Percentiles rank a stretch among this genome's conserved stretches.
These are phyloP conservation scores for Ogataea pignaliae DNA, from an alignment of 805 yeast genomes.

Conservation along the genomic window DNA sequence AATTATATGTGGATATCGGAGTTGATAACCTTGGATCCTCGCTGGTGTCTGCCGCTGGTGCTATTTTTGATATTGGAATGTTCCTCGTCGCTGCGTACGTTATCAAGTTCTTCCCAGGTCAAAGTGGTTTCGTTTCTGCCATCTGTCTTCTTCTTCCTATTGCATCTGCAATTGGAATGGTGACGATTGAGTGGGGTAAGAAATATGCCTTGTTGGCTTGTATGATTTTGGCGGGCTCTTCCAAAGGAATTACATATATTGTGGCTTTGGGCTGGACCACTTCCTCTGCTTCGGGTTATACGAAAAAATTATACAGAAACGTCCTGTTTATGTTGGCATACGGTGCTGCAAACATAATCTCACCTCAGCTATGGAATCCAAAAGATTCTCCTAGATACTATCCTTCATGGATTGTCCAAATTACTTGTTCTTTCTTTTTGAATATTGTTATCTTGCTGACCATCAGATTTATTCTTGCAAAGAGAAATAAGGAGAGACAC, in stretches of 20 bases:
- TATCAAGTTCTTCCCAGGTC: conserved; percentile 31
- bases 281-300: conserved; percentile 40
- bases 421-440: conserved; percentile 43
- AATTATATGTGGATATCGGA: conserved; percentile 41
- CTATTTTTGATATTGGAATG: conserved; percentile 42
- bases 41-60: conserved; percentile 48
- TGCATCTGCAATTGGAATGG: conserved; percentile 42
- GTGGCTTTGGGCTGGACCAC: conserved; percentile 23
- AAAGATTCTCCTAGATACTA: conserved; percentile 35
- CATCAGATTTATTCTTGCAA: conserved; percentile 40
- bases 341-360: conserved; percentile 45
- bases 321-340: conserved; percentile 43
- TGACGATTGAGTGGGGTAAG: conserved; percentile 39
- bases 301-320: conserved; percentile 47
- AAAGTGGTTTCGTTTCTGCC: conserved; percentile 30
- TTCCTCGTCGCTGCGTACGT: conserved; percentile 34
- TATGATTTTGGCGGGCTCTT: conserved; percentile 42
- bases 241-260: conserved; percentile 28
- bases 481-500: conserved; percentile 40
- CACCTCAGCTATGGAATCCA: conserved; percentile 52
- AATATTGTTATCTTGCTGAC: conserved; percentile 43
- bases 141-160: conserved; percentile 29
- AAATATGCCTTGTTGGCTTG: conserved; percentile 44
- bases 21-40: conserved; percentile 41
- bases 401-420: conserved; percentile 53